A percentile compares a stretch with the other conserved stretches of the same genome.
Conservation (phyloP, 2,329 filamentous ascomycete species). For the Aureobasidium leucospermi region DNA sequence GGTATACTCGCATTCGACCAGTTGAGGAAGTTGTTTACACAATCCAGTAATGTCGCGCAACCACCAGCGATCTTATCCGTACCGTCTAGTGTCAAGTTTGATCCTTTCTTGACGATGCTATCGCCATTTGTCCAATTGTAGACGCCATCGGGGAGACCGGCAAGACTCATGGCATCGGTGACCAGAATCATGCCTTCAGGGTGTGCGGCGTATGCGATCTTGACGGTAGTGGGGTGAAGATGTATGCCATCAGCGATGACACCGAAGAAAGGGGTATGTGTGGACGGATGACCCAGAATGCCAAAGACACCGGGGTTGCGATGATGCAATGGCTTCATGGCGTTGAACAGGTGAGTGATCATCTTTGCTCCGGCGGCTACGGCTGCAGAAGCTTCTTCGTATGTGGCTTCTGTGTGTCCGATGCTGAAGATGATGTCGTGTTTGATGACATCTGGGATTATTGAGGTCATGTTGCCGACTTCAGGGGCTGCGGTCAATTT, state of each 20-base stretch:
- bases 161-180: conserved; percentile 85
- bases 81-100: conserved; percentile 66
- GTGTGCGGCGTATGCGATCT: conserved; percentile 82
- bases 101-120: conserved; percentile 61
- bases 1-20: conserved; percentile 65
- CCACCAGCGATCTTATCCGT: conserved; percentile 68
- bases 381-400: conserved; percentile 68
- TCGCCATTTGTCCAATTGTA: conserved; percentile 80
- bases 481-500: conserved; percentile 87
- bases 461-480: conserved; percentile 57
- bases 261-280: conserved; percentile 64
- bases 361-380: conserved; percentile 72
- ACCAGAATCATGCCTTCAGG: conserved; percentile 80
- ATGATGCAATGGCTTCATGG: conserved; percentile 85
- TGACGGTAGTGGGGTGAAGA: conserved; percentile 78
- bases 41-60: conserved; percentile 59
- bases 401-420: conserved; percentile 81
- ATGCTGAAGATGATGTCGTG: conserved; percentile 70
- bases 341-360: conserved; percentile 92
- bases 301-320: conserved; percentile 88
- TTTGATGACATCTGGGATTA: conserved; percentile 60
- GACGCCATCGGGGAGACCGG: conserved; percentile 73
- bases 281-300: conserved; percentile 52
- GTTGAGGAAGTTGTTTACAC: conserved; percentile 71
- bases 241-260: conserved; percentile 89